Conservation (phyloP, 805 yeast species). For the Yarrowia deformans region DNA sequence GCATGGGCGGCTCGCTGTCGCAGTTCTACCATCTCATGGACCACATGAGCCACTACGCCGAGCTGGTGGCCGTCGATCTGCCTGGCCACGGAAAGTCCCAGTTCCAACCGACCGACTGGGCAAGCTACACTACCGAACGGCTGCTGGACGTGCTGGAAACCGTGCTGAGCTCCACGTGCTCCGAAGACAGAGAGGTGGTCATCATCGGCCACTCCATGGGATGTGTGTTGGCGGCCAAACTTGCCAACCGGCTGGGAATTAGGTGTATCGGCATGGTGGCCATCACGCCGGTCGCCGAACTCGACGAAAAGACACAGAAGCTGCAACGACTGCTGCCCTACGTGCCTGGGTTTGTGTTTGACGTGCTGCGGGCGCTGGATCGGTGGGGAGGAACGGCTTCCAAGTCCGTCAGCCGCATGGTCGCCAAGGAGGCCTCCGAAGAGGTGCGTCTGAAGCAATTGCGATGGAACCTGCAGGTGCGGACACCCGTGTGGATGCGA, state of each 20-base stretch:
- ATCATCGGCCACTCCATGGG: constrained; percentile 81
- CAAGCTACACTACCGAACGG: constrained; percentile 53
- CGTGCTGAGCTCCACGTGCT: constrained; percentile 24
- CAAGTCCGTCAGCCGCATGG: constrained; percentile 64
- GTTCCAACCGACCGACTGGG: constrained; percentile 46
- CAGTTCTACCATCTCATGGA: constrained; percentile 81
- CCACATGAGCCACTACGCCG: constrained; percentile 66
- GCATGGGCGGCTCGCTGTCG: constrained; percentile 87
- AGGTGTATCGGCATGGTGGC: constrained; percentile 50
- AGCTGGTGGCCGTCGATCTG: constrained; percentile 74
- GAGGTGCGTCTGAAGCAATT: constrained; percentile 64
- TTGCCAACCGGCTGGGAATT: constrained; percentile 49
- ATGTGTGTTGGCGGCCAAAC: constrained; percentile 60
- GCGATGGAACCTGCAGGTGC: constrained; percentile 73
- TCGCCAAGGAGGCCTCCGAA: constrained; percentile 49
- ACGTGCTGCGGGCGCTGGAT: constrained; percentile 64
- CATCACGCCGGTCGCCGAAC: constrained; percentile 50
- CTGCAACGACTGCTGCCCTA: constrained; percentile 44
- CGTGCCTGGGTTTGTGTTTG: constrained; percentile 55
- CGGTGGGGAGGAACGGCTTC: constrained; percentile 69
- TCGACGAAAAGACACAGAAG: constrained; percentile 41
- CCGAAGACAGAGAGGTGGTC: constrained; percentile 50
- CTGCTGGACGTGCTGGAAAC: constrained; percentile 47
- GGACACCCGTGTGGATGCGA: constrained; percentile 60
- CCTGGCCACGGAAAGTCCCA: constrained; percentile 80